phyloP scores from a whole-genome alignment of 177 flowering plant species.

The Vitis hybrid region DNA sequence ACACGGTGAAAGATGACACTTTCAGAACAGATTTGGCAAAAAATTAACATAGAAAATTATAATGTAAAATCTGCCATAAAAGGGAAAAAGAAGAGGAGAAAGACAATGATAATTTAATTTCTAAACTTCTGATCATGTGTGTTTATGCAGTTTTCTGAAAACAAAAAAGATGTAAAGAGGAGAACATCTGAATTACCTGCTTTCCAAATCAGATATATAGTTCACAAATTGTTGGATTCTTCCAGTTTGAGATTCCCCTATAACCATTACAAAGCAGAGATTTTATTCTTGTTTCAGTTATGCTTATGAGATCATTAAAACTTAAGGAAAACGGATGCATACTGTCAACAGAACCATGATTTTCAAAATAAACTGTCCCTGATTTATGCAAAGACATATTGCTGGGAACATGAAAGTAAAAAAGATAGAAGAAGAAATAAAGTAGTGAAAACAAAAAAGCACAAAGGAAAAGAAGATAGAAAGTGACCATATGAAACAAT shows the following conservation, averaged over 20 bases:
- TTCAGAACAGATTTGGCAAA: constrained; percentile 12
- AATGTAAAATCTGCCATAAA: neutral
- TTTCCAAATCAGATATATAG: constrained; percentile 80
- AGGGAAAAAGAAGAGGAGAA: neutral
- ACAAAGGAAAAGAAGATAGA: neutral
- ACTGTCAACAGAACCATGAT: neutral
- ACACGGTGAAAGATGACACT: constrained; percentile 13
- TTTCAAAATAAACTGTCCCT: too few species aligned
- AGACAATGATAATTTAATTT: neutral
- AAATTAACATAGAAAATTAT: neutral
- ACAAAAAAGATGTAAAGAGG: neutral
- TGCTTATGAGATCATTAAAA: neutral
- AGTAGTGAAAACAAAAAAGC: neutral
- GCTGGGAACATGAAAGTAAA: neutral
- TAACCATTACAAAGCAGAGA: constrained; percentile 16
- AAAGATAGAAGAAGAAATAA: too few species aligned
- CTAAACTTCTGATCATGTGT: too few species aligned
- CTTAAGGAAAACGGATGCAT: neutral
- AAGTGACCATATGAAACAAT: neutral
- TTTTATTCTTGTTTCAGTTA: neutral
- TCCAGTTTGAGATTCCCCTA: constrained; percentile 45
- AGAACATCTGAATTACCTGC: constrained; percentile 42
- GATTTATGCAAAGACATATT: neutral
- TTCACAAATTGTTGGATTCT: constrained; percentile 78
- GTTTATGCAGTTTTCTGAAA: too few species aligned